Evolutionary conservation across 2,329 filamentous ascomycete species (phyloP), one percentile per base, ranked within the genome.

Genomic region (Tolypocladium pustulatum): DNA sequence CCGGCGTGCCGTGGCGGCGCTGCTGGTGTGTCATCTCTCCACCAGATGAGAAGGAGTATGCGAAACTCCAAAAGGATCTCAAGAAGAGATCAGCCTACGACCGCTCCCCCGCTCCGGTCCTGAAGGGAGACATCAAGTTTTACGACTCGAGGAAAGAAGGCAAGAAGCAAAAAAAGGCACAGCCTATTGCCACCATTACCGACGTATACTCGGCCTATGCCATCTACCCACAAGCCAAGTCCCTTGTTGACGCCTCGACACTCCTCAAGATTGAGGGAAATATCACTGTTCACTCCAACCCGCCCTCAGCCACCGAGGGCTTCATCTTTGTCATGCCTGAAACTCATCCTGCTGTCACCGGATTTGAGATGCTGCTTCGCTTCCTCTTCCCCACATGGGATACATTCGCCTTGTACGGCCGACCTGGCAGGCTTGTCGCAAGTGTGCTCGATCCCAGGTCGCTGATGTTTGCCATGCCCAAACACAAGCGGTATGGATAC

Each of bases 321-420:
- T 97, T 97, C 66, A 90, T 99, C 5, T 99, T 99, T 68, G 87
- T 97, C 65, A 97, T 99, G 92, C 94, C 94, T 4, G 94, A 99
- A 72, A 84, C 88, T 1, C 91, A 90, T 67, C 88, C 93, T n/a
- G 92, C 91, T 22, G 89, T 99, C 15, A 89, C 85, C 58, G 94
- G 94, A 0, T 96, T 97, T 65, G 94, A 97, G 72, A 97, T 95
- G 80, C 88, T 99, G 80, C 79, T 99, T 38, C 85, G 91, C 53
- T 97, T 90, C 75, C 78, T 99, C 15, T 95, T 99, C 70, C 94
- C 94, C 0, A 90, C 91, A 0, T 99, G 90, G 78, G 94, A 99
- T 70, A 90, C 90, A 0, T 99, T 97, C 71, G 85, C 82, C 43
- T 78, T 99, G 1, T 99, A 99, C 66, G 94, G 94, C 34, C 88